Percentiles rank a stretch among this genome's conserved stretches.
phyloP scores from a whole-genome alignment of 2,329 filamentous ascomycete species.

The Lecanosticta acicola region DNA sequence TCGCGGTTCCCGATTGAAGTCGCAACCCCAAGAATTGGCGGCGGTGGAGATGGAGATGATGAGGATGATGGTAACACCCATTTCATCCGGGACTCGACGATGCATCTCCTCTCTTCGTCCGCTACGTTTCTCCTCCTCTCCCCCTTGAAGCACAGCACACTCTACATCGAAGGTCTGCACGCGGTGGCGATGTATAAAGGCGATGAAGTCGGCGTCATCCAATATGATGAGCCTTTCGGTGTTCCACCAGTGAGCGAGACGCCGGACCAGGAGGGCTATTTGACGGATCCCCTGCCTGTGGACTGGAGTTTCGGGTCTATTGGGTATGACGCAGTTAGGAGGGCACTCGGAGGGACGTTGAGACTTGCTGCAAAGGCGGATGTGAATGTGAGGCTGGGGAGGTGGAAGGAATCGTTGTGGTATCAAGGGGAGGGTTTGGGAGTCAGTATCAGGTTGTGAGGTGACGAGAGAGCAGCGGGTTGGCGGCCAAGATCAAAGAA shows the following conservation, averaged over 20 bases:
- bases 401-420: conserved; percentile 64
- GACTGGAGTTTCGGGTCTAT: conserved; percentile 70
- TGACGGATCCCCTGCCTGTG: conserved; percentile 74
- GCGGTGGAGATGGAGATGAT: conserved; percentile 42
- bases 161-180: conserved; percentile 74
- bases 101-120: conserved; percentile 81
- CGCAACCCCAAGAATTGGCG: conserved; percentile 49
- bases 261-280: conserved; percentile 50
- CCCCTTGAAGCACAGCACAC: conserved; percentile 64
- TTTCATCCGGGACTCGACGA: conserved; percentile 78
- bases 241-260: conserved; percentile 54
- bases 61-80: conserved; percentile 46
- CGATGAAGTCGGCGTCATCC: conserved; percentile 69
- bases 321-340: conserved; percentile 74
- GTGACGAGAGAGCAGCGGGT: no score
- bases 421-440: conserved; percentile 43
- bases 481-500: no score
- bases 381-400: conserved; percentile 67
- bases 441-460: conserved; percentile 42
- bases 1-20: conserved; percentile 66
- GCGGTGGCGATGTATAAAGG: conserved; percentile 74
- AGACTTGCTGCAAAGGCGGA: conserved; percentile 73
- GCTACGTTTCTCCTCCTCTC: conserved; percentile 79
- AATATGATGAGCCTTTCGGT: conserved; percentile 67
- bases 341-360: conserved; percentile 73